Evolutionary conservation across 306 rosid genomes (phyloP), one percentile per base, ranked within the genome.

Genomic region (Vicia sativa): DNA sequence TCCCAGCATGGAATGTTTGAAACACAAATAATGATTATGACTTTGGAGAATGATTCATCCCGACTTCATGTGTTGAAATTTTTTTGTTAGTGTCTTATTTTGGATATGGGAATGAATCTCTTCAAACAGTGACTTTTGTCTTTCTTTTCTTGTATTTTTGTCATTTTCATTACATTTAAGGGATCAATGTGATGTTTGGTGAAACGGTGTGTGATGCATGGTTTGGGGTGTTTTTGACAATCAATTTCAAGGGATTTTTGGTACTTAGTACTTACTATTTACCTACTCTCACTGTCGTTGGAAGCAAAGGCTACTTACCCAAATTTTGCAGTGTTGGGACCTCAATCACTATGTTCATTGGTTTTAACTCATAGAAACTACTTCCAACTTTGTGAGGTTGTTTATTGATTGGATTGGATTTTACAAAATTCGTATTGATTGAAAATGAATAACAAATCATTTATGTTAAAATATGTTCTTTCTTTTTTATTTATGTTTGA

Each of bases 1-100:
- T n/a, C n/a, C n/a, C n/a, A n/a, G n/a, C n/a, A 81, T 78, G 72
- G 88, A 87, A 88, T 87, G 96, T 85, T 83, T 85, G 83, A 57
- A 79, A 55, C 70, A 41, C 76, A 82, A 84, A 55, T 12, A 55
- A 26, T 55, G 61, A 23, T 57, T 55, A 14, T 29, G 21, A 56
- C 25, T 55, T 55, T 26, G 37, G 16, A 53, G 59, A 35, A 23
- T 14, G 8, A 53, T 53, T 25, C 31, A 53, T 21, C 14, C 31
- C 31, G 4, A 52, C 58, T 6, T 53, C n/a, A n/a, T n/a, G n/a
- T n/a, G n/a, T n/a, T n/a, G n/a, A n/a, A n/a, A n/a, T n/a, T n/a
- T n/a, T n/a, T n/a, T n/a, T n/a, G n/a, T n/a, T n/a, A n/a, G 21
- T 65, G 18, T 28, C 61, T 66, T 0, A 48, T 70, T 75, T 80